Evolutionary conservation across 345 rosid genomes (phyloP).

Genomic region (Geranium rotundifolium): DNA sequence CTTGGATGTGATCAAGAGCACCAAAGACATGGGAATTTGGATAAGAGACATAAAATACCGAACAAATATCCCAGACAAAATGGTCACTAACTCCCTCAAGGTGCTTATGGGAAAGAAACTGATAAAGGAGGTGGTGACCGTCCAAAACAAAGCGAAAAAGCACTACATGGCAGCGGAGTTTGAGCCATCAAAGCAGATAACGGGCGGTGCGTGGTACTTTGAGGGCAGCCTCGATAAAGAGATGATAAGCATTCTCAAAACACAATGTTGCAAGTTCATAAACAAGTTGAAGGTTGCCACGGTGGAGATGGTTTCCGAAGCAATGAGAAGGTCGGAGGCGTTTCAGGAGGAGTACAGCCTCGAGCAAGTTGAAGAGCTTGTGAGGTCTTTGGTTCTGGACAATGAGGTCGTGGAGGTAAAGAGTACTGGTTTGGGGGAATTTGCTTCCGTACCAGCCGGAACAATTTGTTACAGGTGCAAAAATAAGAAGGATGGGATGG

Average conservation of each 20-base stretch:
- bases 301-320: conserved; percentile 27
- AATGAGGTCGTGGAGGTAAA: conserved; percentile 42
- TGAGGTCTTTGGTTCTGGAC: conserved; percentile 60
- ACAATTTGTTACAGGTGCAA: conserved; percentile 38
- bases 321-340: conserved; percentile 23
- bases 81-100: conserved; percentile 27
- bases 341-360: conserved; percentile 19
- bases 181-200: conserved; percentile 51
- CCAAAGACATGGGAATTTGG: conserved; percentile 54
- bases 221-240: conserved; percentile 45
- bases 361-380: conserved; percentile 47
- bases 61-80: conserved; percentile 20
- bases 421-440: conserved; percentile 55
- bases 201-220: conserved; percentile 71
- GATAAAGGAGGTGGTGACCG: conserved; percentile 58
- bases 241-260: conserved; percentile 32
- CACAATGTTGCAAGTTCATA: conserved; percentile 26
- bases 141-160: conserved; percentile 46
- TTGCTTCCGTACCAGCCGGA: conserved; percentile 31
- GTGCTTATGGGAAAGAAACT: conserved; percentile 31
- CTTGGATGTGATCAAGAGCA: conserved; percentile 34
- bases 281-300: conserved; percentile 32
- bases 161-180: conserved; percentile 50
- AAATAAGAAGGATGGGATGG: conserved; percentile 24
- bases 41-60: conserved; percentile 34